These are phyloP conservation scores for Penicillium fuscoglaucum DNA, from an alignment of 2,329 filamentous ascomycete species.

Conservation along the genomic window DNA sequence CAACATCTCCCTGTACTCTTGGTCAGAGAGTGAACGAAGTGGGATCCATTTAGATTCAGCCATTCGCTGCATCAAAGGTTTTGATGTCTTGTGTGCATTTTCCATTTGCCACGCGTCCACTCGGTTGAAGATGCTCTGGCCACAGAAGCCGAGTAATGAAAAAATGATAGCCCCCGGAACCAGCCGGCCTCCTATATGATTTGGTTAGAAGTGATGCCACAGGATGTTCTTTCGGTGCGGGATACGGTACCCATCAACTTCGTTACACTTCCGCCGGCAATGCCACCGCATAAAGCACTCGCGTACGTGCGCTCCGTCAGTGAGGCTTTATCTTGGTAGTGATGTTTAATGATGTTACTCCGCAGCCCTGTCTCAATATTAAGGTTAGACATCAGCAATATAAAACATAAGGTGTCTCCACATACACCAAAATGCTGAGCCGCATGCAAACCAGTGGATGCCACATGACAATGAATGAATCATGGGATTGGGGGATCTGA, in stretches of 20 bases:
- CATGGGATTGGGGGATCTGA: conserved; percentile 64
- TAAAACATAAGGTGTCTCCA: conserved; percentile 15
- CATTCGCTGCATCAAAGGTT: conserved; percentile 51
- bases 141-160: conserved; percentile 56
- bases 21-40: conserved; percentile 67
- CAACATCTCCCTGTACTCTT: conserved; percentile 71
- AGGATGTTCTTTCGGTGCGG: background rate
- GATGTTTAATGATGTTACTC: conserved; percentile 49
- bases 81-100: conserved; percentile 36
- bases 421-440: conserved; percentile 74
- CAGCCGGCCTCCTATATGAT: conserved; percentile 54
- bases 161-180: conserved; percentile 62
- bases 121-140: conserved; percentile 58
- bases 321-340: conserved; percentile 54
- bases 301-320: conserved; percentile 63
- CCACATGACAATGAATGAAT: conserved; percentile 72
- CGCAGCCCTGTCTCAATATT: conserved; percentile 36
- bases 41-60: conserved; percentile 69
- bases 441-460: conserved; percentile 78
- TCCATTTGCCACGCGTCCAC: conserved; percentile 50
- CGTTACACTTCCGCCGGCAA: conserved; percentile 61
- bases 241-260: conserved; percentile 52
- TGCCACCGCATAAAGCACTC: conserved; percentile 69
- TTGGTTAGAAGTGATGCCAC: conserved; percentile 8
- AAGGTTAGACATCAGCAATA: conserved; percentile 7